Base-by-base conservation (phyloP, 2,329 filamentous ascomycete genomes). In the Cephalotrichum gorgonifer region DNA sequence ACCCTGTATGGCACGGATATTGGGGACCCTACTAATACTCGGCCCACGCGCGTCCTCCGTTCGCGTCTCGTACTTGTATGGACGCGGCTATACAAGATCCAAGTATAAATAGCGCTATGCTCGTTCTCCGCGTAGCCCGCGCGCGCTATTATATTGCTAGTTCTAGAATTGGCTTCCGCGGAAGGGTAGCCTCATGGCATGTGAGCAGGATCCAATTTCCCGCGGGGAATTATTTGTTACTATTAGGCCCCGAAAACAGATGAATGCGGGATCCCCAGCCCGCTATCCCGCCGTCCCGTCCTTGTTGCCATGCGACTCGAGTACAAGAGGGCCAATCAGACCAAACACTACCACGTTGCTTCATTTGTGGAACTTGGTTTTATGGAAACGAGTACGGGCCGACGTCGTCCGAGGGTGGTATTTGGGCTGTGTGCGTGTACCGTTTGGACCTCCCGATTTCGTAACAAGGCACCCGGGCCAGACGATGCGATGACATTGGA, bases 41-140 rank as follows among this genome's bases (percentile, higher is more conserved):
- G 49, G 28, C 39, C 39, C 35, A 44, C 28, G 7, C 44, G 35
- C 38, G 44, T 41, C 44, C 22, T n/a, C n/a, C n/a, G n/a, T n/a
- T n/a, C n/a, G n/a, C n/a, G n/a, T n/a, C n/a, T n/a, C n/a, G n/a
- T n/a, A n/a, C n/a, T n/a, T 38, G 44, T 26, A 45, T 31, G 41
- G 41, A 45, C 41, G 31, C n/a, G 22, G 20, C 43, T 45, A 31
- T 45, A n/a, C 27, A 23, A 39, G n/a, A n/a, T n/a, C n/a, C n/a
- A n/a, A n/a, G n/a, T n/a, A n/a, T n/a, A n/a, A n/a, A n/a, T n/a
- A n/a, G n/a, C n/a, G n/a, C n/a, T n/a, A n/a, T n/a, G n/a, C n/a
- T n/a, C n/a, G n/a, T n/a, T n/a, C n/a, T n/a, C n/a, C n/a, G n/a
- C n/a, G n/a, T n/a, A n/a, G n/a, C n/a, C n/a, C n/a, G n/a, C n/a